Evolutionary conservation across 345 rosid species (phyloP), one percentile per base, ranked within the genome.

Genomic region (Physaria fendleri): DNA sequence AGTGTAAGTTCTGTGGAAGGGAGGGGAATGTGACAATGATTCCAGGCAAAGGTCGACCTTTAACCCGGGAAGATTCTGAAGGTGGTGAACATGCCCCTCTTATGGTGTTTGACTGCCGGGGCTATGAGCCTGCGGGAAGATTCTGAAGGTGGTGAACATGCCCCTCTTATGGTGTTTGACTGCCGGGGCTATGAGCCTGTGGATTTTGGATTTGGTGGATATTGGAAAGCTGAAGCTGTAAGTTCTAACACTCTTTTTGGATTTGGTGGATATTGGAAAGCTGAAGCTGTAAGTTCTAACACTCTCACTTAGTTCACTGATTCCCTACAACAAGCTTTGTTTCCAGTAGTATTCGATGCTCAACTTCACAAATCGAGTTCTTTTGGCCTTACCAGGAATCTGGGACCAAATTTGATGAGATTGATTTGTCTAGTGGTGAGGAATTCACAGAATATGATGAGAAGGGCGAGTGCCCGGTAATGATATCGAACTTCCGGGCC

Each of bases 1-100:
- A 91, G 98, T 88, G 98, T 79, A 91, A 91, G 74, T 82, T 85
- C 59, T 91, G 98, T 49, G 65, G 32, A 60, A 85, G 96, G 78
- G 96, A 82, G 3, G 98, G 96, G 64, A 88, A 79, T 53, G 68
- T 91, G 44, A 76, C 84, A 4, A 84, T 91, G 96, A 76, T 81
- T 61, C 79, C 85, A 0, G 86, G 95, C 13, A 74, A 64, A 59
- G 95, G 95, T 17, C 62, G 71, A 32, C 90, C 95, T 51, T 65
- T 88, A 48, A 85, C 83, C 45, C 73, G 18, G 34, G 80, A 79
- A 71, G 64, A 59, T 52, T 72, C 82, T 25, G 82, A 91, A 53
- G 69, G 70, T 12, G 95, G 92, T 54, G 72, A 65, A n/a, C 82
- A 54, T 75, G 77, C 79, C 33, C 95, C 92, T 15, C 23, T 91